Conservation (phyloP, 495 filamentous ascomycete genomes). For the Gamarada debralockiae region DNA sequence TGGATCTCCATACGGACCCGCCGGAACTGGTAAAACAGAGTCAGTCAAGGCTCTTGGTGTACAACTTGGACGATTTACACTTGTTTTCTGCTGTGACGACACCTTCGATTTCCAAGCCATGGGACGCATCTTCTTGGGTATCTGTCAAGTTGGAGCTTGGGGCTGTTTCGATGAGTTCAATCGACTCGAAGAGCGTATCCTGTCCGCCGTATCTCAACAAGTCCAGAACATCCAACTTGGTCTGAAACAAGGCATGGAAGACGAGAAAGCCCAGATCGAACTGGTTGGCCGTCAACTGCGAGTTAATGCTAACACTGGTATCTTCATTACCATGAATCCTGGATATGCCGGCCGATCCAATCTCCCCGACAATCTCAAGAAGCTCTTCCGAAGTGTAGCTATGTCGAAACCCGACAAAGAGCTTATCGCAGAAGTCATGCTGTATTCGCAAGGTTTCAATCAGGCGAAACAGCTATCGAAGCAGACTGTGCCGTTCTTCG, state of each 20-base stretch:
- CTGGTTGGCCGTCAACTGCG: conserved; percentile 82
- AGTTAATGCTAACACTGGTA: conserved; percentile 89
- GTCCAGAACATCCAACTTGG: conserved; percentile 99
- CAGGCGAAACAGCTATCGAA: conserved; percentile 89
- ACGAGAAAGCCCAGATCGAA: conserved; percentile 84
- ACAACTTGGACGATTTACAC: conserved; percentile 92
- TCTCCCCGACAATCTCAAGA: conserved; percentile 97
- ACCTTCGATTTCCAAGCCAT: conserved; percentile 99
- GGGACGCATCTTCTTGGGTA: conserved; percentile 98
- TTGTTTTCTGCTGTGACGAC: conserved; percentile 98
- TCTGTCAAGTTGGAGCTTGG: conserved; percentile 98
- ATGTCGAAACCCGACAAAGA: conserved; percentile 99
- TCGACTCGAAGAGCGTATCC: conserved; percentile 90
- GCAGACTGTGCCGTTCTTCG: conserved; percentile 97
- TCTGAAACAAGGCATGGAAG: conserved; percentile 72
- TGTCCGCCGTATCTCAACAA: conserved; percentile 97
- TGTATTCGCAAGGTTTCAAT: conserved; percentile 98
- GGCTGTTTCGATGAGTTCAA: conserved; percentile 99
- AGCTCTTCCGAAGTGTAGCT: conserved; percentile 96
- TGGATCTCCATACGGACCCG: conserved; percentile 95
- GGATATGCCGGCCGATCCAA: conserved; percentile 98
- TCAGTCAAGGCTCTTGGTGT: conserved; percentile 97
- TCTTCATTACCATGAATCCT: conserved; percentile 99
- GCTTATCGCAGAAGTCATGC: conserved; percentile 98
- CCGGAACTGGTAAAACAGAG: conserved; percentile 98